Conservation (phyloP, 768 basidiomycete species). For the Neoboletus brunneissimus region DNA sequence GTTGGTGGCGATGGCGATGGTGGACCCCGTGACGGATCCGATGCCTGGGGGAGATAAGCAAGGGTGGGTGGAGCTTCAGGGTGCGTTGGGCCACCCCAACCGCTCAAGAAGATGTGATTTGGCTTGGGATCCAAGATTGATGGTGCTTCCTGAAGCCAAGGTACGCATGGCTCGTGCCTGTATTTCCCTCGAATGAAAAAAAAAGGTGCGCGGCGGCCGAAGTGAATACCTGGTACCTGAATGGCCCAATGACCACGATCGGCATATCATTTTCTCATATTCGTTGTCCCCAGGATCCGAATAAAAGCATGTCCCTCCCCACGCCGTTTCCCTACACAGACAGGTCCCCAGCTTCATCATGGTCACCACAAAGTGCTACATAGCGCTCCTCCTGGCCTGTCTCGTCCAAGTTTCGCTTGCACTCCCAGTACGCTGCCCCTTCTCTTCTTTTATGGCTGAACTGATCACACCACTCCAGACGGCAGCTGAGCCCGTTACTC, state of each 20-base stretch:
- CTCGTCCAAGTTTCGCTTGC: constrained; percentile 24
- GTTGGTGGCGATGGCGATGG: not conserved
- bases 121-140: constrained; percentile 3
- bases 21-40: constrained; percentile 7
- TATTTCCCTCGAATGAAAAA: constrained; percentile 13
- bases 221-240: constrained; percentile 24
- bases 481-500: constrained; percentile 6
- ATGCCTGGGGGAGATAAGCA: constrained; percentile 9
- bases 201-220: constrained; percentile 26
- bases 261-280: constrained; percentile 24
- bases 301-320: constrained; percentile 22
- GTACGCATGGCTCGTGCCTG: constrained; percentile 18
- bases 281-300: constrained; percentile 5
- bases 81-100: not conserved
- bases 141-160: constrained; percentile 14
- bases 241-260: constrained; percentile 19
- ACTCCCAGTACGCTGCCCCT: constrained; percentile 16
- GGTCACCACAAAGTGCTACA: constrained; percentile 17
- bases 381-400: constrained; percentile 21
- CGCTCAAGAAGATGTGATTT: constrained; percentile 8
- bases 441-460: not conserved
- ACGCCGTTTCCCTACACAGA: not conserved
- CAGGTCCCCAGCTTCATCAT: constrained; percentile 13
- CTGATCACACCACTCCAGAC: constrained; percentile 12
- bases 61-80: not conserved